Percentiles rank a stretch among this genome's conserved stretches.
Evolutionary conservation across 2,329 filamentous ascomycete species (phyloP).

Genomic region (Epichloe sp.): DNA sequence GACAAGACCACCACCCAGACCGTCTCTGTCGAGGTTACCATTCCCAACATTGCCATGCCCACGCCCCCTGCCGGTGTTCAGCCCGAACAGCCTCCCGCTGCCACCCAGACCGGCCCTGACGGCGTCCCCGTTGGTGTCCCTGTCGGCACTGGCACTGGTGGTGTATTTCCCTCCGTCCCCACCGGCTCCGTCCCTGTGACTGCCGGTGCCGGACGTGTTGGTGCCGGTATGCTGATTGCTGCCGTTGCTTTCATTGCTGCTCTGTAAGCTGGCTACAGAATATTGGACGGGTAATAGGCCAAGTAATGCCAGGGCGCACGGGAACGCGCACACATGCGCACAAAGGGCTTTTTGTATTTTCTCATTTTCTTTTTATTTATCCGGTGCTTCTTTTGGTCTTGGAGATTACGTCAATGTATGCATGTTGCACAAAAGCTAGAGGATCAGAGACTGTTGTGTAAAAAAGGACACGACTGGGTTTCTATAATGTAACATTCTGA

Average conservation of each 20-base stretch:
- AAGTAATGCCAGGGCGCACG: too few relatives aligned
- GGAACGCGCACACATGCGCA: background rate
- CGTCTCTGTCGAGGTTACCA: slow-evolving; percentile 37
- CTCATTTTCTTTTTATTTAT: background rate
- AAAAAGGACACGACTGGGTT: slow-evolving; percentile 15
- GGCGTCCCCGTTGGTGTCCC: slow-evolving; percentile 7
- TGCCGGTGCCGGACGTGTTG: slow-evolving; percentile 26
- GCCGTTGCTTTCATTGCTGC: slow-evolving; percentile 31
- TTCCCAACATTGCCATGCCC: slow-evolving; percentile 40
- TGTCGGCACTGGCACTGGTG: slow-evolving; percentile 20
- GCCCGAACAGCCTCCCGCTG: slow-evolving; percentile 9
- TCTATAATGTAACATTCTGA: slow-evolving; percentile 15
- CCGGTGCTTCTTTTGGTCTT: background rate
- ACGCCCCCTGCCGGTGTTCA: slow-evolving; percentile 15
- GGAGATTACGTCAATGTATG: slow-evolving; percentile 6
- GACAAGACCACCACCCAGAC: slow-evolving; percentile 34
- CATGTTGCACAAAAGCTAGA: background rate
- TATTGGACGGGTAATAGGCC: background rate
- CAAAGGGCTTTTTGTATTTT: slow-evolving; percentile 2
- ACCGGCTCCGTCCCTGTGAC: slow-evolving; percentile 22
- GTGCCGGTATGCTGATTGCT: slow-evolving; percentile 30
- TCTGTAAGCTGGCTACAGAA: slow-evolving; percentile 26
- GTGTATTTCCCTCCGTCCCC: slow-evolving; percentile 20
- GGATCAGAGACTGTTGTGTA: background rate
- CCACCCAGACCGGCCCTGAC: background rate